Base-by-base conservation (phyloP, 805 yeast genomes). In the Starmerella kuoi region DNA sequence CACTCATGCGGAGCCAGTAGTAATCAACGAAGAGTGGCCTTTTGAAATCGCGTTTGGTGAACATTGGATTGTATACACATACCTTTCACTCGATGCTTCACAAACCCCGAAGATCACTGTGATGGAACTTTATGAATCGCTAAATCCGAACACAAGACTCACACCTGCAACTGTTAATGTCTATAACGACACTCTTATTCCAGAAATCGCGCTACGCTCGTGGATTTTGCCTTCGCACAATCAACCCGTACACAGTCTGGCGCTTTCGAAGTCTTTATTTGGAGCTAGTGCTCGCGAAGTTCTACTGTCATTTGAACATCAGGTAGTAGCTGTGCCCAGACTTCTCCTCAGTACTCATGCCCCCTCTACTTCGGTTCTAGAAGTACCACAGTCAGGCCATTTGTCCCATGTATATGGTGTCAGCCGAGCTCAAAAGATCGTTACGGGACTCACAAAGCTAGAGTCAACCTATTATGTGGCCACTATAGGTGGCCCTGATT, bases 401-500 rank as follows among this genome's bases (percentile, higher is more conserved):
- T 51, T 80, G 9, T 63, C 77, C 0, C 83, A 77, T 50, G 56
- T 61, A 18, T 65, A 77, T 47, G 58, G 60, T n/a, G 54, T 76
- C 3, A 41, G 55, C 38, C 59, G 56, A 6, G 50, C 53, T 12
- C 51, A 65, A 3, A 50, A 56, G 2, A 49, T 77, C 6, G 52
- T 67, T 2, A 66, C 79, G 0, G 55, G 65, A 3, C 68, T 81
- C 2, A 81, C 96, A 0, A 69, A 73, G 31, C 64, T 86, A 39
- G 97, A 88, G 61, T 82, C 94, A 2, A 86, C 96, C 0, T 68
- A 79, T 2, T 44, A 62, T 15, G 67, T 83, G 17, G 72, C 82
- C 0, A 77, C 91, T 47, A 66, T 71, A 28, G 62, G 75, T 35
- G 83, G 79, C 17, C 60, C 68, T n/a, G 93, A 84, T 56, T 58